A percentile compares a stretch with the other conserved stretches of the same genome.
Conservation (phyloP, 2,329 filamentous ascomycete species). For the Alternaria conjuncta region DNA sequence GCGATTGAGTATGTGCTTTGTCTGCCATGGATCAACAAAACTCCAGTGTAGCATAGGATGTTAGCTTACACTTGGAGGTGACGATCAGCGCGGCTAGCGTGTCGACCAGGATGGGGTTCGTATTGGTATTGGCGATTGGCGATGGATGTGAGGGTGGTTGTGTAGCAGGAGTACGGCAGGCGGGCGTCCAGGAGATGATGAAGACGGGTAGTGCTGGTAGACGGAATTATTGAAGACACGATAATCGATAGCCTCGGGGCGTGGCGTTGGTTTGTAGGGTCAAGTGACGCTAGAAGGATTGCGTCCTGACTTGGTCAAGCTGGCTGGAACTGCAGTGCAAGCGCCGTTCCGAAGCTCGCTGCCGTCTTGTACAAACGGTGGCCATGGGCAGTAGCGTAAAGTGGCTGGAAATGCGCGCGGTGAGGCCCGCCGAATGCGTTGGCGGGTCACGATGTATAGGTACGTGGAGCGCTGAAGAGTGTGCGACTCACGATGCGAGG, state of each 20-base stretch:
- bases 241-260: conserved; percentile 11
- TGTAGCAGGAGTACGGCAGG: conserved; percentile 11
- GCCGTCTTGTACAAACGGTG: conserved; percentile 22
- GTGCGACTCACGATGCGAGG: conserved; percentile 27
- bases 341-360: conserved; percentile 30
- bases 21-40: conserved; percentile 6
- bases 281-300: conserved; percentile 39
- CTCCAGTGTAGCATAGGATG: not conserved
- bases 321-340: conserved; percentile 28
- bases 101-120: not conserved
- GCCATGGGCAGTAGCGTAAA: conserved; percentile 28
- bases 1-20: not conserved
- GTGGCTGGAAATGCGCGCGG: conserved; percentile 21
- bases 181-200: conserved; percentile 11
- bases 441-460: conserved; percentile 25
- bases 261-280: conserved; percentile 27
- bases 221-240: conserved; percentile 15
- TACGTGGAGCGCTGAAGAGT: conserved; percentile 30
- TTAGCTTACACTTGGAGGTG: conserved; percentile 10
- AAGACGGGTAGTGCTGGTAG: conserved; percentile 13
- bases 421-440: conserved; percentile 22
- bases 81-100: conserved; percentile 4
- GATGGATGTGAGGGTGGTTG: conserved; percentile 4
- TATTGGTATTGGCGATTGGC: not conserved
- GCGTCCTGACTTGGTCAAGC: conserved; percentile 26